Base-by-base conservation (phyloP, 2,329 filamentous ascomycete species). In the Periconia macrospinosa region DNA sequence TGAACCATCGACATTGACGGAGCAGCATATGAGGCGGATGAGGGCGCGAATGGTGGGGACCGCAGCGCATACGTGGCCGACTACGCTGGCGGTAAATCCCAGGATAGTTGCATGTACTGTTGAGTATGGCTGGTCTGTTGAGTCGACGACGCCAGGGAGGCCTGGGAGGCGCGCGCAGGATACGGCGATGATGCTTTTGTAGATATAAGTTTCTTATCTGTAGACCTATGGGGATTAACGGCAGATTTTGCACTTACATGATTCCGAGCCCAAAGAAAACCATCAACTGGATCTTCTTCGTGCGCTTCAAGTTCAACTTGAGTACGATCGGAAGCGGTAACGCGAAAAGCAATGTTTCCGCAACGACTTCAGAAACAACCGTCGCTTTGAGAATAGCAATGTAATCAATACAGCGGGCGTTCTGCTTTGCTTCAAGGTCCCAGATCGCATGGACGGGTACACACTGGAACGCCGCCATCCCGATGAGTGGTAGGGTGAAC, bases 11-110 rank as follows among this genome's bases (percentile, higher is more conserved):
- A 30, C 30, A 30, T 40, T 20, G n/a, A 20, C 19, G 17, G 45
- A 19, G 18, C 45, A 33, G 30, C 45, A 47, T 19, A 33, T 19
- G 9, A 47, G 45, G 20, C 45, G 45, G n/a, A 47, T 6, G 18
- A 47, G 45, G 8, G 45, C 45, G 45, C 45, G 45, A n/a, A 47
- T 47, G 6, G 45, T 47, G 30, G 45, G 45, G 19, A 47, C 45
- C 14, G 45, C 45, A 2, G 45, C 45, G 23, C 45, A 47, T 6
- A 47, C 30, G n/a, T 47, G 45, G 10, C 45, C 45, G 6, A 47
- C 30, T 11, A 37, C 30, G 9, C 45, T 47, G 10, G 45, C 45
- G 45, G n/a, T n/a, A 17, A 47, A 47, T 14, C 45, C 45, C 1
- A 47, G 45, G 17, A 47, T 47, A 1, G 33, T 23, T 17, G 45